These are phyloP conservation scores for Microascus cirrosus DNA, from an alignment of 2,329 filamentous ascomycete species.

Conservation along the genomic window DNA sequence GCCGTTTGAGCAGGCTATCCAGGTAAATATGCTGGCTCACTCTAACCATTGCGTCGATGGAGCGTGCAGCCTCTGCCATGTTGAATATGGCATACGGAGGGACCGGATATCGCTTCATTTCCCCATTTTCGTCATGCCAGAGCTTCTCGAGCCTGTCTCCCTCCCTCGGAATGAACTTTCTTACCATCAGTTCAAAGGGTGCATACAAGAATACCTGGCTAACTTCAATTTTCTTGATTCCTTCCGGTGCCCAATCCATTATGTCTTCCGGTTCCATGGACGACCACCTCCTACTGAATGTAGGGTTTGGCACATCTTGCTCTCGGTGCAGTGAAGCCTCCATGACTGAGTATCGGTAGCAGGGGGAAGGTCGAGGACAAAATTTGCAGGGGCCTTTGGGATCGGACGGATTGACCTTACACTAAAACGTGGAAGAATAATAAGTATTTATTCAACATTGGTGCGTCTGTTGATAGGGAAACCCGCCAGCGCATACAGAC, in stretches of 20 bases:
- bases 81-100: constrained; percentile 46
- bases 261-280: constrained; percentile 9
- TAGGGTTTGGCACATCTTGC: constrained; percentile 3
- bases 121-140: constrained; percentile 33
- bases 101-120: constrained; percentile 33
- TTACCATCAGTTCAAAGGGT: constrained; percentile 28
- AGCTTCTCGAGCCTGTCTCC: constrained; percentile 43
- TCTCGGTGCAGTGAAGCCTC: constrained; percentile 2
- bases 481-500: background rate
- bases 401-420: background rate
- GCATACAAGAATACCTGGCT: constrained; percentile 3
- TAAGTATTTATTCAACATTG: background rate
- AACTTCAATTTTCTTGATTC: constrained; percentile 3
- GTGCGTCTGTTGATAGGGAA: background rate
- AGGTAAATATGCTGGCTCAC: background rate
- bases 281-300: constrained; percentile 6
- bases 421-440: background rate
- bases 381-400: background rate
- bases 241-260: constrained; percentile 5
- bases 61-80: constrained; percentile 30
- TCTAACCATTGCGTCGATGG: background rate
- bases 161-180: constrained; percentile 39
- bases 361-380: background rate
- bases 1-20: background rate
- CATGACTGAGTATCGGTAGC: constrained; percentile 1